Evolutionary conservation across 2,329 filamentous ascomycete genomes (phyloP).

Genomic region (Exophiala oligosperma): DNA sequence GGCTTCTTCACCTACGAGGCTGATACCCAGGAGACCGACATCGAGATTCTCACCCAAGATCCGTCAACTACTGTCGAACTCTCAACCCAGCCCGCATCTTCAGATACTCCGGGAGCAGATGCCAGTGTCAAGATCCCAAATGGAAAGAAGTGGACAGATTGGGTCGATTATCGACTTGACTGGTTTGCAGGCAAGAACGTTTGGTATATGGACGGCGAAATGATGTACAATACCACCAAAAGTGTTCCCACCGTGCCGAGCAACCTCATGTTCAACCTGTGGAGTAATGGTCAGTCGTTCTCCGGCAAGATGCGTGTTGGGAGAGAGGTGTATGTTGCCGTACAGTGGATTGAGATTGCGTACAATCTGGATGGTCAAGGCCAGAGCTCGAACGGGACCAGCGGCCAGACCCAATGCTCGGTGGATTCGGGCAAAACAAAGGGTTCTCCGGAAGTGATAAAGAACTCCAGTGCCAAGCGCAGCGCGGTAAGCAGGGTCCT

Average conservation of each 20-base stretch:
- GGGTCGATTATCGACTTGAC: conserved; percentile 44
- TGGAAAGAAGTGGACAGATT: conserved; percentile 39
- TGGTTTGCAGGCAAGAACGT: conserved; percentile 38
- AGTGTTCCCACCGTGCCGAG: conserved; percentile 40
- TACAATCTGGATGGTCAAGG: conserved; percentile 33
- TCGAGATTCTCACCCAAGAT: conserved; percentile 54
- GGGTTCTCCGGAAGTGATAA: neutral
- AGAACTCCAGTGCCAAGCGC: neutral
- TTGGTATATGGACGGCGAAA: conserved; percentile 39
- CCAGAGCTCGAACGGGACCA: neutral
- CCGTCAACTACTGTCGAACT: conserved; percentile 44
- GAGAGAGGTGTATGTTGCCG: conserved; percentile 38
- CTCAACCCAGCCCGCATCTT: conserved; percentile 45
- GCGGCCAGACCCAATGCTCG: neutral
- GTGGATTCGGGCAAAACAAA: conserved; percentile 2
- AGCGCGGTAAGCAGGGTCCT: neutral
- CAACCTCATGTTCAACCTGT: conserved; percentile 42
- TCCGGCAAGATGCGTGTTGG: conserved; percentile 42
- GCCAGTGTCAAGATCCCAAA: conserved; percentile 32
- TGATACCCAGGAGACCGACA: conserved; percentile 51
- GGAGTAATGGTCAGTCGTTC: conserved; percentile 45
- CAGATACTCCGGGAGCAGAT: conserved; percentile 39
- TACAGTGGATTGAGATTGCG: conserved; percentile 44
- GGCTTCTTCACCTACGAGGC: conserved; percentile 54
- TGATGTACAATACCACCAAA: conserved; percentile 36